phyloP scores from a whole-genome alignment of 805 yeast genomes.

The Candida ficus region DNA sequence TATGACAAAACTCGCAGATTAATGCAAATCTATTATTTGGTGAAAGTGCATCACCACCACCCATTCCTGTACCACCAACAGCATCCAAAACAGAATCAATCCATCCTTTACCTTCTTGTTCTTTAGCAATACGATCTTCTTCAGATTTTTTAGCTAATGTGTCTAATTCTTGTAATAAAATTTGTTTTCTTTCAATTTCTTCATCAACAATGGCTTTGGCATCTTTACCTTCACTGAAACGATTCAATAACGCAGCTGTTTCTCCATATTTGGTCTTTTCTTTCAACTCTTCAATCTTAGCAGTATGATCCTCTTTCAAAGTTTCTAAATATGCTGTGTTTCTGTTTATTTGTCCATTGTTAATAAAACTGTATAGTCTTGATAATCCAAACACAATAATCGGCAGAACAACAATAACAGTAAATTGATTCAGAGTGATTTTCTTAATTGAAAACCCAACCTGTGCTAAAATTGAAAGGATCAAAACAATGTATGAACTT shows the following conservation, averaged over 20 bases:
- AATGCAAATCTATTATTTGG: conserved; percentile 62
- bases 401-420: conserved; percentile 2
- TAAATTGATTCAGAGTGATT: conserved; percentile 1
- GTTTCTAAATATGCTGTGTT: conserved; percentile 20
- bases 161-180: conserved; percentile 26
- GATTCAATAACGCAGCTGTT: conserved; percentile 65
- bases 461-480: no score
- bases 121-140: not conserved
- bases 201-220: conserved; percentile 34
- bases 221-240: conserved; percentile 55
- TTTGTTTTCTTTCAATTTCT: conserved; percentile 35
- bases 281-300: conserved; percentile 63
- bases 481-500: no score
- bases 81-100: conserved; percentile 39
- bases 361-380: conserved; percentile 3
- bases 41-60: conserved; percentile 16
- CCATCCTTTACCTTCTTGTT: conserved; percentile 25
- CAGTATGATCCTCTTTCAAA: conserved; percentile 41
- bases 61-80: conserved; percentile 52
- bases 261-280: conserved; percentile 67
- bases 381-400: not conserved
- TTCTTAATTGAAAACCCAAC: no score
- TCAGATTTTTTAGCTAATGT: conserved; percentile 3
- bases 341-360: conserved; percentile 7
- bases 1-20: conserved; percentile 59